phyloP scores from a whole-genome alignment of 2,329 filamentous ascomycete species.

The Fusarium nematophilum region DNA sequence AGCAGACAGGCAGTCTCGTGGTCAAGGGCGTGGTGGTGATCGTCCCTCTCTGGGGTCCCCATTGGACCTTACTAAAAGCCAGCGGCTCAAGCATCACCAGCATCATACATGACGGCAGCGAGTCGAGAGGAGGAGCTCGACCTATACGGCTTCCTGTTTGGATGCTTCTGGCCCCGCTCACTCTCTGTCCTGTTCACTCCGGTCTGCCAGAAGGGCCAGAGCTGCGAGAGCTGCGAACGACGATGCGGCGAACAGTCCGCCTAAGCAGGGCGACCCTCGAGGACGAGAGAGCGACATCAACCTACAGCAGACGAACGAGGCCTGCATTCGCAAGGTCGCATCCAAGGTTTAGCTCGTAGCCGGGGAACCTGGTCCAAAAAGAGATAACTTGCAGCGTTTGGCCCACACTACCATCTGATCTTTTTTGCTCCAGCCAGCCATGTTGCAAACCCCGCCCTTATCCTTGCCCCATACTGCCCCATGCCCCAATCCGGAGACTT shows the following conservation, averaged over 20 bases:
- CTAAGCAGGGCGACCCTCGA: not conserved
- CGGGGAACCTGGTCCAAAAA: slow-evolving; percentile 16
- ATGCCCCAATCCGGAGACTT: slow-evolving; percentile 16
- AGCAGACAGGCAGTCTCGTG: slow-evolving; percentile 11
- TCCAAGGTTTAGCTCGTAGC: slow-evolving; percentile 2
- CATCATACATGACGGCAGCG: slow-evolving; percentile 11
- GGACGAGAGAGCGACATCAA: not conserved
- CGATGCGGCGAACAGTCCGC: not conserved
- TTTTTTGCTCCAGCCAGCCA: not conserved
- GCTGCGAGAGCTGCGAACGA: not conserved
- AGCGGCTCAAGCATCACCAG: slow-evolving; percentile 12
- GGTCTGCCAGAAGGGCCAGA: not conserved
- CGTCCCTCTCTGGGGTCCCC: slow-evolving; percentile 2
- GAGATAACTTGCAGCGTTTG: slow-evolving; percentile 3
- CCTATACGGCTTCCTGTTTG: slow-evolving; percentile 22
- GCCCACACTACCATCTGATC: slow-evolving; percentile 4
- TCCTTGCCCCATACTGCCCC: slow-evolving; percentile 14
- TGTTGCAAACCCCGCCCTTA: slow-evolving; percentile 10
- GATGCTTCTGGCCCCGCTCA: not conserved
- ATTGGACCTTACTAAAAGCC: slow-evolving; percentile 2
- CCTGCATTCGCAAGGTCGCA: not conserved
- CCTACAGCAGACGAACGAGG: slow-evolving; percentile 2
- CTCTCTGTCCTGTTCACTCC: not conserved
- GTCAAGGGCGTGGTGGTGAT: slow-evolving; percentile 11
- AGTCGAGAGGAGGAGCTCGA: slow-evolving; percentile 1